Evolutionary conservation across 306 rosid genomes (phyloP).

Genomic region (Lathyrus oleraceus): DNA sequence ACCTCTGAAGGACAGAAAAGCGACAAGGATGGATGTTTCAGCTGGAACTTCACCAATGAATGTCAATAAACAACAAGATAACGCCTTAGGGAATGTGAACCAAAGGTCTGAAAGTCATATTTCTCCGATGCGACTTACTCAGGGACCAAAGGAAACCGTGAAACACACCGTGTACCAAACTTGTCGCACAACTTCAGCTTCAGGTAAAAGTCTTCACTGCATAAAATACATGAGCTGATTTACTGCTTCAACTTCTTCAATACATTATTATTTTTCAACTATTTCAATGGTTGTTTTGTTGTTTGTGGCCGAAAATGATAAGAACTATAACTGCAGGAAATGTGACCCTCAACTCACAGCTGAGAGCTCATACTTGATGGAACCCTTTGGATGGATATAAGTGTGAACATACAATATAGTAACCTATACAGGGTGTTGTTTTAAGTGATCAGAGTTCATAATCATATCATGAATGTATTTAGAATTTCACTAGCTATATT

Average conservation of each 20-base stretch:
- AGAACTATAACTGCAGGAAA: slow-evolving; percentile 41
- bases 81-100: slow-evolving; percentile 28
- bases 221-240: slow-evolving; percentile 11
- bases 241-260: background rate
- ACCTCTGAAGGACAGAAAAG: slow-evolving; percentile 18
- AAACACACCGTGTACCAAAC: slow-evolving; percentile 47
- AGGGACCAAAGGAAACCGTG: slow-evolving; percentile 41
- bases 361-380: slow-evolving; percentile 48
- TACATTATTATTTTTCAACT: background rate
- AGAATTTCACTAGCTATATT: slow-evolving; percentile 13
- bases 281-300: slow-evolving; percentile 17
- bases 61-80: slow-evolving; percentile 29
- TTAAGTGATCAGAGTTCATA: slow-evolving; percentile 6
- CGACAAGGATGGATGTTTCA: slow-evolving; percentile 33
- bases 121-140: slow-evolving; percentile 26
- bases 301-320: background rate
- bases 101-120: slow-evolving; percentile 38
- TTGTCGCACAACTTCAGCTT: slow-evolving; percentile 41
- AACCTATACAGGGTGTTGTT: slow-evolving; percentile 15
- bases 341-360: slow-evolving; percentile 38
- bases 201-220: slow-evolving; percentile 40
- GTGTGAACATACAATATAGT: slow-evolving; percentile 1
- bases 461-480: slow-evolving; percentile 22
- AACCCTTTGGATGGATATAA: slow-evolving; percentile 26
- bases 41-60: slow-evolving; percentile 30